Conservation (phyloP, 768 basidiomycete genomes). For the Termitomyces bulborhizus region DNA sequence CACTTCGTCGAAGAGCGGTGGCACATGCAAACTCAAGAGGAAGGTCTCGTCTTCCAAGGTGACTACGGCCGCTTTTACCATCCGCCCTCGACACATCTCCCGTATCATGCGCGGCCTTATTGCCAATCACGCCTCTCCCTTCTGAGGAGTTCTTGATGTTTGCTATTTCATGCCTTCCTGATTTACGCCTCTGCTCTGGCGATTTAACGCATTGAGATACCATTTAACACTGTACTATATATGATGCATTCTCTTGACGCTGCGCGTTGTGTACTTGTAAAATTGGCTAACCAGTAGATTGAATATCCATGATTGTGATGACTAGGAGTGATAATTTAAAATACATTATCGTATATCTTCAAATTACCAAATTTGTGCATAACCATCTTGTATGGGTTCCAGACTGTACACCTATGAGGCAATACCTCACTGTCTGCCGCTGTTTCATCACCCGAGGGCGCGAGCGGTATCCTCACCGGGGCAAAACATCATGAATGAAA, state of each 20-base stretch:
- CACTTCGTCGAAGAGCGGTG: slow-evolving; percentile 8
- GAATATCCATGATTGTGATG: not conserved
- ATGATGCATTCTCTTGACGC: not conserved
- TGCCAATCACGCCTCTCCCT: slow-evolving; percentile 7
- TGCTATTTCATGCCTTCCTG: not conserved
- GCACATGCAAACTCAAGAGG: slow-evolving; percentile 16
- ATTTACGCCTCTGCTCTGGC: not conserved
- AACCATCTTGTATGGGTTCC: no score
- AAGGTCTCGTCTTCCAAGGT: not conserved
- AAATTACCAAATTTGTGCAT: no score
- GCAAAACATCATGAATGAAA: no score
- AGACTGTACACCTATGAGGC: no score
- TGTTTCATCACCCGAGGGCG: no score
- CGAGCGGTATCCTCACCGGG: no score
- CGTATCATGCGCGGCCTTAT: slow-evolving; percentile 24
- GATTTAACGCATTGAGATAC: not conserved
- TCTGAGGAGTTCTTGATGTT: not conserved
- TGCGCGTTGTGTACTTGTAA: slow-evolving; percentile 5
- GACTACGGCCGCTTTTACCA: not conserved
- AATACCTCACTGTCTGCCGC: no score
- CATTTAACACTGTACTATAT: not conserved
- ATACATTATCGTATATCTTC: no score
- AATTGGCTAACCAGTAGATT: not conserved
- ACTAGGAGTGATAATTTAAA: not conserved
- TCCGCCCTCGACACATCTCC: slow-evolving; percentile 20